A percentile compares a stretch with the other conserved stretches of the same genome.
Evolutionary conservation across 495 filamentous ascomycete genomes (phyloP).

Genomic region (Penicillium taxi): DNA sequence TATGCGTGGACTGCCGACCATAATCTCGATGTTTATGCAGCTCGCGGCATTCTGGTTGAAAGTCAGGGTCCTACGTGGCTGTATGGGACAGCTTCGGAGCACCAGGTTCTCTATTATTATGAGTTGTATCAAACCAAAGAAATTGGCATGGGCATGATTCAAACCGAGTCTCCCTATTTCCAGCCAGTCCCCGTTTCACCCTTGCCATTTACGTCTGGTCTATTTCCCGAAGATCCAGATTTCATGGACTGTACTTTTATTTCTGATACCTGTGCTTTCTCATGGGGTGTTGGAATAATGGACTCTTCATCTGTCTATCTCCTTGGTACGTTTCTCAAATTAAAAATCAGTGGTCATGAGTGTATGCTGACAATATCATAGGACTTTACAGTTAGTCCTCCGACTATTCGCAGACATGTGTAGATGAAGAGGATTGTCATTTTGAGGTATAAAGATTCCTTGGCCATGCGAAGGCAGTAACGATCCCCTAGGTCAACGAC

Average conservation of each 20-base stretch:
- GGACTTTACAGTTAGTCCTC: too few relatives aligned
- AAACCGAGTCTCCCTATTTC: slow-evolving; percentile 69
- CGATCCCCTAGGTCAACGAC: too few relatives aligned
- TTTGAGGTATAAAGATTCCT: too few relatives aligned
- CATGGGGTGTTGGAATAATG: slow-evolving; percentile 59
- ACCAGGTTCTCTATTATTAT: slow-evolving; percentile 68
- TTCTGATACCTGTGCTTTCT: slow-evolving; percentile 38
- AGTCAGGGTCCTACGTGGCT: slow-evolving; percentile 48
- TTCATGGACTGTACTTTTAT: slow-evolving; percentile 41
- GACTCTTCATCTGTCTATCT: too few relatives aligned
- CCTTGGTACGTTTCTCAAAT: too few relatives aligned
- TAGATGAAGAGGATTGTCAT: too few relatives aligned
- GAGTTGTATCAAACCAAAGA: slow-evolving; percentile 58
- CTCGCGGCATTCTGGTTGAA: slow-evolving; percentile 54
- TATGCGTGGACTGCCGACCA: slow-evolving; percentile 63
- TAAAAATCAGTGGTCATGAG: too few relatives aligned
- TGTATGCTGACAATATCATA: too few relatives aligned
- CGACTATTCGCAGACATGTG: too few relatives aligned
- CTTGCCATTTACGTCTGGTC: neutral
- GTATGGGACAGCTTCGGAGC: slow-evolving; percentile 63
- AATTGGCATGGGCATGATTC: slow-evolving; percentile 62
- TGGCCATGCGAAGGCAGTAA: too few relatives aligned
- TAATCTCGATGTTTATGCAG: slow-evolving; percentile 59
- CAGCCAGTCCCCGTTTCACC: slow-evolving; percentile 54
- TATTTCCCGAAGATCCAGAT: slow-evolving; percentile 9